Evolutionary conservation across 305 asterid genomes (phyloP).

Genomic region (Galium porrigens): DNA sequence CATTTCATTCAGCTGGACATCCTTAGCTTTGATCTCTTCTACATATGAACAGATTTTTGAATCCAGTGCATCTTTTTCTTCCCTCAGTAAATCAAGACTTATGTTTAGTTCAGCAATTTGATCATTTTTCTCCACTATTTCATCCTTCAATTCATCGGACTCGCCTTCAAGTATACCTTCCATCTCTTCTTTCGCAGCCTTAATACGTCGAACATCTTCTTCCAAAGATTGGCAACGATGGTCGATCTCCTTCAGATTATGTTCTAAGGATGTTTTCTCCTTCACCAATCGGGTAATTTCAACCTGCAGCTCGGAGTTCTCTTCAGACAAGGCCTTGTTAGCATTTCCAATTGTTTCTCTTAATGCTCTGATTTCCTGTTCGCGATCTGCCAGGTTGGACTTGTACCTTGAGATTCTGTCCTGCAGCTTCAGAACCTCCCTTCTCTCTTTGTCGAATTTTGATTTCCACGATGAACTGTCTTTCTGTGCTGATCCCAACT

Average conservation of each 20-base stretch:
- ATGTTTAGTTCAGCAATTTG: constrained; percentile 29
- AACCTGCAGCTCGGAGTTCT: constrained; percentile 45
- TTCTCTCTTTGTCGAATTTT: constrained; percentile 48
- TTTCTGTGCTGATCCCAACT: constrained; percentile 41
- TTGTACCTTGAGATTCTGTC: constrained; percentile 67
- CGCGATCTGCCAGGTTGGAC: constrained; percentile 53
- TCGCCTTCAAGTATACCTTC: constrained; percentile 31
- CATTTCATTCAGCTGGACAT: constrained; percentile 30
- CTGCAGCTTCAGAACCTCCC: constrained; percentile 51
- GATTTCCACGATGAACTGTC: constrained; percentile 45
- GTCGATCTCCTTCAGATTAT: constrained; percentile 51
- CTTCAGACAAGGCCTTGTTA: constrained; percentile 64
- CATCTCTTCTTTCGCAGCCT: constrained; percentile 39
- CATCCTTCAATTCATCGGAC: constrained; percentile 35
- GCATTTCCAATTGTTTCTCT: constrained; percentile 58
- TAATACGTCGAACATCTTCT: constrained; percentile 50
- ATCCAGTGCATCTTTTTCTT: constrained; percentile 25
- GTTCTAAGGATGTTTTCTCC: constrained; percentile 52
- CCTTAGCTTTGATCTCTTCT: constrained; percentile 34
- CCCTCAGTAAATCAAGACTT: constrained; percentile 20
- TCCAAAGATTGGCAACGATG: constrained; percentile 56
- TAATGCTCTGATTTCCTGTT: constrained; percentile 62
- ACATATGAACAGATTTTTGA: constrained; percentile 23
- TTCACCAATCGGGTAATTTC: constrained; percentile 41
- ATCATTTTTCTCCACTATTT: constrained; percentile 30